These are phyloP conservation scores for Fusarium xylarioides DNA, from an alignment of 2,329 filamentous ascomycete species.

Conservation along the genomic window DNA sequence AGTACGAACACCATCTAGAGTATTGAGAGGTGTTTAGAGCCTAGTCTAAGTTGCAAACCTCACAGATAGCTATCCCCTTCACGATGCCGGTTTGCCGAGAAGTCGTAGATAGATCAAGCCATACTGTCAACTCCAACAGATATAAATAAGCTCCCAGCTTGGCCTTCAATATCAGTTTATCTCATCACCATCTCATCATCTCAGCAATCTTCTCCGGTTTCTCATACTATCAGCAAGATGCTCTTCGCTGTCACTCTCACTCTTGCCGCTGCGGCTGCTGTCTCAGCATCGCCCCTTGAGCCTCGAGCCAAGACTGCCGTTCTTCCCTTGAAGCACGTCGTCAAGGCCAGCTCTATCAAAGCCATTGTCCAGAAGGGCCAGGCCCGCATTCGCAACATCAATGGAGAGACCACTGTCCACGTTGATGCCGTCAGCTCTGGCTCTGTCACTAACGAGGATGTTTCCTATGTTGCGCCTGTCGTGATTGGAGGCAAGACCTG, in stretches of 20 bases:
- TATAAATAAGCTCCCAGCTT: neutral
- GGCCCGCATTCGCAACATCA: neutral
- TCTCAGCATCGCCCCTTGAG: neutral
- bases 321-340: neutral
- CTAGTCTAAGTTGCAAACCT: accelerated
- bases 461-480: neutral
- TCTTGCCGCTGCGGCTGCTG: neutral
- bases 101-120: neutral
- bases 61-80: accelerated
- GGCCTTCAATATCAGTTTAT: too few relatives aligned
- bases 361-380: neutral
- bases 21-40: neutral
- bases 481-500: neutral
- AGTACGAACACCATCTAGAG: neutral
- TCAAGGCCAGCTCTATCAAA: neutral
- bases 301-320: neutral
- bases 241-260: neutral
- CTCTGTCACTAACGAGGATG: neutral
- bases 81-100: neutral
- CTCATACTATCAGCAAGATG: neutral
- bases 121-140: neutral
- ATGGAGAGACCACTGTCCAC: neutral
- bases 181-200: neutral
- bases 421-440: neutral
- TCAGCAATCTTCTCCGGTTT: accelerated